Evolutionary conservation across 1,284 basidiomycete genomes (phyloP).

Genomic region (Ganoderma meredithae): DNA sequence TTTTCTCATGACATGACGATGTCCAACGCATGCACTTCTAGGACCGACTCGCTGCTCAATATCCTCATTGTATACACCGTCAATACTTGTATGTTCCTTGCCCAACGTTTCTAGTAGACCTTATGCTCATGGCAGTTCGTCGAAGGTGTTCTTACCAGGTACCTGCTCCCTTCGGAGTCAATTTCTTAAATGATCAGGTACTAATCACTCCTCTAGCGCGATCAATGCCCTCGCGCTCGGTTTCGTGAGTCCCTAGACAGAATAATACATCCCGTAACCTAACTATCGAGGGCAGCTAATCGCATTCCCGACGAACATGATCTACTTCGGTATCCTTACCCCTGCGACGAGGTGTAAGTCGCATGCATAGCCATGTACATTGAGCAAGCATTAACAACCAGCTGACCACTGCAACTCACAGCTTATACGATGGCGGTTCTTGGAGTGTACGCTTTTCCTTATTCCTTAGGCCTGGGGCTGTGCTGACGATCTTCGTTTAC

Average conservation of each 20-base stretch:
- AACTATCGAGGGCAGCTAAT: background rate
- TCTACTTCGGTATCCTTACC: constrained; percentile 9
- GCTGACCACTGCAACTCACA: background rate
- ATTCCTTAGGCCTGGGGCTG: background rate
- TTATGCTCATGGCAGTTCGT: too few relatives aligned
- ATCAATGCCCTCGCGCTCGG: constrained; percentile 2
- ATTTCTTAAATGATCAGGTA: background rate
- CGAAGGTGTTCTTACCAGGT: constrained; percentile 4
- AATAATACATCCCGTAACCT: background rate
- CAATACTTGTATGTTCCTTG: constrained; percentile 2
- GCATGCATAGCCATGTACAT: background rate
- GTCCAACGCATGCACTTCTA: background rate
- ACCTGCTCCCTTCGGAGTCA: too few relatives aligned
- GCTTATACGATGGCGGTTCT: constrained; percentile 5
- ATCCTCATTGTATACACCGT: constrained; percentile 1
- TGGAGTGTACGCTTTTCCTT: background rate
- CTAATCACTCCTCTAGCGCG: background rate
- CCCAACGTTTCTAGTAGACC: background rate
- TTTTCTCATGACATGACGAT: background rate
- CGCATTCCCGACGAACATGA: constrained; percentile 9
- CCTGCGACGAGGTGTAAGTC: constrained; percentile 1
- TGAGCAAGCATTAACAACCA: background rate
- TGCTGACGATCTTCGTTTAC: background rate
- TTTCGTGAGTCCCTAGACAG: constrained; percentile 1
- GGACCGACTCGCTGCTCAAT: constrained; percentile 6